Evolutionary conservation across 495 filamentous ascomycete genomes (phyloP), one percentile per base, ranked within the genome.

Genomic region (Cercophora newfieldiana): DNA sequence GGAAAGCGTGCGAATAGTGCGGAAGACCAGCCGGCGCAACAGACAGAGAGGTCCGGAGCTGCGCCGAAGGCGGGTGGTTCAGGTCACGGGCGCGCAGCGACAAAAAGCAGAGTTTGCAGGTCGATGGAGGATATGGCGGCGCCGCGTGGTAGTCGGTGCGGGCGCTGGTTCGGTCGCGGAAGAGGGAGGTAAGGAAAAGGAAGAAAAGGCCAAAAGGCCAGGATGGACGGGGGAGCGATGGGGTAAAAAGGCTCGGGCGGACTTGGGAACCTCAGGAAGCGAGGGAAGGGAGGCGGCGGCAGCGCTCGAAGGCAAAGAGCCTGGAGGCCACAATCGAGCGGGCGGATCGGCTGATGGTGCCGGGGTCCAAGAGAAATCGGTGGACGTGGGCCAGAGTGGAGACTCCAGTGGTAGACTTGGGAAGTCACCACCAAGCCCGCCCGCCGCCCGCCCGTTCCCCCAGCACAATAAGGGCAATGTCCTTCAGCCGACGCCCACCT

Each of bases 271-370:
- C 66, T 63, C 70, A 67, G 69, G 71, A 69, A 71, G 70, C 70
- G 67, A 75, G 61, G 63, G 66, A 67, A 72, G 68, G 65, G 71
- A 71, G 72, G 68, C 72, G 72, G 74, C 74, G 72, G 74, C 74
- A 71, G 72, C 65, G 55, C 65, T 67, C 64, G 65, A 48, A 33
- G 61, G 57, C 65, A 69, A 68, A 65, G 58, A 33, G 30, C 59
- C 19, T 24, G 54, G 68, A 69, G 68, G 65, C 71, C 69, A 71
- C 68, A 74, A 66, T 72, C 68, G 69, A 71, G 67, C 71, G 71
- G 73, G 72, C 75, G 75, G 73, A 75, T 77, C 75, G 75, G 75
- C 73, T 77, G 73, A 72, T 77, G 75, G 68, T 77, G 75, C 75
- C 75, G 75, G 74, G 72, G 72, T 66, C 60, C 56, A 59, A 69